Base-by-base conservation (phyloP, 805 yeast species). In the Myxozyma sirexii region DNA sequence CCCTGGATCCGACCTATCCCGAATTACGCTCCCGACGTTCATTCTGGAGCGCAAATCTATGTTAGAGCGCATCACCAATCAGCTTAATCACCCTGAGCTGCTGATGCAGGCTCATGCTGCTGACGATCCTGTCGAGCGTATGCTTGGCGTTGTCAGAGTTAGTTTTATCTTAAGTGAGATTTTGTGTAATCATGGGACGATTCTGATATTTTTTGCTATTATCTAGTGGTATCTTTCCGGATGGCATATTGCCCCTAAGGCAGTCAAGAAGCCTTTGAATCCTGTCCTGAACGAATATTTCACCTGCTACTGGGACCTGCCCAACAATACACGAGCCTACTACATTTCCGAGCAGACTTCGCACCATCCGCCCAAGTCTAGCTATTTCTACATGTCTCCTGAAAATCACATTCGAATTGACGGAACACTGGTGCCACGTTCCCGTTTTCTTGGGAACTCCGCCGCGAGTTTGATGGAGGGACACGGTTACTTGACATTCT, bases 401-500 rank as follows among this genome's bases (percentile, higher is more conserved):
- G 87, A 84, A 58, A 82, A 82, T 59, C 83, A 83, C 66, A 88
- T 94, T 59, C 82, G 94, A 63, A 90, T 87, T 23, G 99, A 94
- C 70, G 99, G 99, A 31, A 81, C 87, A 13, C 84, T 91, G 19
- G 79, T 90, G 45, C 99, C 99, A 23, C 86, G 83, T 70, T 91
- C 97, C 0, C 83, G 84, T 69, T 94, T 94, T 69, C 78, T 93
- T 61, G 99, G 99, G 33, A 94, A 94, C 71, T 90, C 97, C 1
- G 92, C 97, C 0, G 99, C 98, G 21, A 96, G 97, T 1, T 84
- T 94, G 73, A 94, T 94, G 99, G 97, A 92, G 68, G 99, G 99
- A 21, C 71, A 81, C 57, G 93, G 90, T 0, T 84, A 82, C 50
- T 75, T 92, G 19, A 82, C 88, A 42, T 82, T 93, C 62, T 78